phyloP scores from a whole-genome alignment of 805 yeast genomes.

The Phaffomyces thermotolerans region DNA sequence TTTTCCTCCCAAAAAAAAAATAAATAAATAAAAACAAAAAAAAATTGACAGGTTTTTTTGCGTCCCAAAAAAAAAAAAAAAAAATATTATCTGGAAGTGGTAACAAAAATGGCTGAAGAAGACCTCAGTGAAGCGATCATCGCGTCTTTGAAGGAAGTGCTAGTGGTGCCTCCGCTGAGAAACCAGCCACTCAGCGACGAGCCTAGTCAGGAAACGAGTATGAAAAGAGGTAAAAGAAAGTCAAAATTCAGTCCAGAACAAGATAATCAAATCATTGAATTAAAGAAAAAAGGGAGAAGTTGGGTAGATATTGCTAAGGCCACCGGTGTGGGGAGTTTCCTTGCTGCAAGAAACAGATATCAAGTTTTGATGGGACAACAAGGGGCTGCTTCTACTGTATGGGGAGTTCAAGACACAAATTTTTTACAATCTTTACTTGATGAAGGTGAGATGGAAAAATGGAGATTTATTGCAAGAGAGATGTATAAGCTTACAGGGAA shows the following conservation, averaged over 20 bases:
- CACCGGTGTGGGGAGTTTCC: slow-evolving; percentile 54
- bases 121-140: slow-evolving; percentile 4
- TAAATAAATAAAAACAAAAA: too few species aligned
- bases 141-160: slow-evolving; percentile 8
- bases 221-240: slow-evolving; percentile 48
- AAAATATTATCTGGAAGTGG: too few species aligned
- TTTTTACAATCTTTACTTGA: slow-evolving; percentile 49
- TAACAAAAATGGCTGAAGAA: neutral
- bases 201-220: slow-evolving; percentile 32
- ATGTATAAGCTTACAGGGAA: slow-evolving; percentile 45
- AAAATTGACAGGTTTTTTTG: too few species aligned
- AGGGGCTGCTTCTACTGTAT: slow-evolving; percentile 62
- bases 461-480: slow-evolving; percentile 59
- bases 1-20: too few species aligned
- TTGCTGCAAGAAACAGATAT: slow-evolving; percentile 72
- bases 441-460: slow-evolving; percentile 63
- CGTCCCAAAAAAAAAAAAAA: too few species aligned
- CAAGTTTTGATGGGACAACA: slow-evolving; percentile 81
- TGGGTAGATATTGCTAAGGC: slow-evolving; percentile 72
- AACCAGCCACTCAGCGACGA: slow-evolving; percentile 32
- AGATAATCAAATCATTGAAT: slow-evolving; percentile 52
- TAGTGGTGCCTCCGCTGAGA: slow-evolving; percentile 16
- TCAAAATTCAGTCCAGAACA: slow-evolving; percentile 68
- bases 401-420: slow-evolving; percentile 50
- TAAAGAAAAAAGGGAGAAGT: slow-evolving; percentile 55